phyloP scores from a whole-genome alignment of 208 protist species.

The Crithidia acanthocephali region DNA sequence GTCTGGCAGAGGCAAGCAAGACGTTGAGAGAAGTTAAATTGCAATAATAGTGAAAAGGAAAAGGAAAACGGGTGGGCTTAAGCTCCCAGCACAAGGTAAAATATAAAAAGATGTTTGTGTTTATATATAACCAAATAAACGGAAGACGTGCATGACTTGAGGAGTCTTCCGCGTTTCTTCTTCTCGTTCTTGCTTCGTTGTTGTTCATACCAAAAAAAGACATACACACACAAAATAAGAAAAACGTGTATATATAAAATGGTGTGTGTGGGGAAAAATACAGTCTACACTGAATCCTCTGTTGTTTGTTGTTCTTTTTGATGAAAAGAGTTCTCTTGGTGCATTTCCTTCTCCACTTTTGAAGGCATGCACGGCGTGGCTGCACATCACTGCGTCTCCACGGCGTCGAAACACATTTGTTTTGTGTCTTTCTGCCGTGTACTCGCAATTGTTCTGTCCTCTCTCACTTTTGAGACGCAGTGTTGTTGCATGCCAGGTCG shows the following conservation, averaged over 20 bases:
- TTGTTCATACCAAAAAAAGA: neutral
- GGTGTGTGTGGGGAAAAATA: too few species aligned
- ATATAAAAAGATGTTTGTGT: slow-evolving; percentile 1
- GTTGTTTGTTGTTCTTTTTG: neutral
- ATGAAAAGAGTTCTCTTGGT: neutral
- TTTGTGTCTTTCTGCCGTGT: too few species aligned
- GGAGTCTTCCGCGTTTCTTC: slow-evolving; percentile 9
- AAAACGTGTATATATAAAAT: neutral
- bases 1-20: too few species aligned
- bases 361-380: slow-evolving; percentile 4
- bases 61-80: slow-evolving; percentile 7
- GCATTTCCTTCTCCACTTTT: slow-evolving; percentile 2
- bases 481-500: neutral
- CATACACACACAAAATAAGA: too few species aligned
- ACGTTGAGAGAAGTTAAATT: neutral
- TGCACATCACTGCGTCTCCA: neutral
- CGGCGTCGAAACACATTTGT: too few species aligned
- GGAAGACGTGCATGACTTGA: slow-evolving; percentile 9
- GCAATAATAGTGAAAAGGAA: slow-evolving; percentile 3
- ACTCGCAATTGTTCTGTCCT: too few species aligned
- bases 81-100: slow-evolving; percentile 9
- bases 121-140: neutral
- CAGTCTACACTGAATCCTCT: neutral
- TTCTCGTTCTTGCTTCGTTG: neutral
- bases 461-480: too few species aligned